Evolutionary conservation across 1,284 basidiomycete species (phyloP), one percentile per base, ranked within the genome.

Genomic region (Malassezia yamatoensis): DNA sequence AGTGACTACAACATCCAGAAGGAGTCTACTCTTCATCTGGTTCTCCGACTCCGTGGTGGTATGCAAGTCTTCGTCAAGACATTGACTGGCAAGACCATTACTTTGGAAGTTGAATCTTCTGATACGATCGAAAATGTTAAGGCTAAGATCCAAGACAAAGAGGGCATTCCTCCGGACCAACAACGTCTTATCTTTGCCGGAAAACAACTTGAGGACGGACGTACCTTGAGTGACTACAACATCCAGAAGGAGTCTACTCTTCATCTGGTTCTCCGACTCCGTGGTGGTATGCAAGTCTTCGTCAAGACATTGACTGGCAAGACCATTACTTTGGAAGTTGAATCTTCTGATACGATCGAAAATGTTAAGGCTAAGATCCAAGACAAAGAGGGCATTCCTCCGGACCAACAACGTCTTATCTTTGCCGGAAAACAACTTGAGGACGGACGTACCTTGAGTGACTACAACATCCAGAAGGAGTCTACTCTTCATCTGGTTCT

Each of bases 111-210:
- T 53, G 76, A 77, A 67, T 72, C 72, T 47, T 68, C 66, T 42
- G 72, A 74, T 66, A 73, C 72, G 49, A 74, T 74, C 58, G 72
- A 74, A 64, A 73, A 63, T 62, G 72, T 74, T 60, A 74, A 74
- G 59, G 68, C 74, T 53, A 76, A 78, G 72, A 79, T 80, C 62
- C 78, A 80, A 67, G 79, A 80, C 72, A 80, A 80, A 75, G 79
- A 80, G 66, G 78, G 88, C 32, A 91, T 91, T 60, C 87, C 88
- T 55, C 88, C 88, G 66, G 90, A 94, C 80, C 90, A 96, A 79
- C 91, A 96, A 78, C 89, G 91, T 67, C 79, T 96, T 76, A 94
- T 96, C 81, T 96, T 96, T 76, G 91, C 91, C 51, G 91, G 91
- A 70, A 96, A 96, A 81, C 91, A 96, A 80, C 86, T 96, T 49